Percentiles rank a stretch among this genome's conserved stretches.
Evolutionary conservation across 2,329 filamentous ascomycete genomes (phyloP).

Genomic region (Penicillium sp.): DNA sequence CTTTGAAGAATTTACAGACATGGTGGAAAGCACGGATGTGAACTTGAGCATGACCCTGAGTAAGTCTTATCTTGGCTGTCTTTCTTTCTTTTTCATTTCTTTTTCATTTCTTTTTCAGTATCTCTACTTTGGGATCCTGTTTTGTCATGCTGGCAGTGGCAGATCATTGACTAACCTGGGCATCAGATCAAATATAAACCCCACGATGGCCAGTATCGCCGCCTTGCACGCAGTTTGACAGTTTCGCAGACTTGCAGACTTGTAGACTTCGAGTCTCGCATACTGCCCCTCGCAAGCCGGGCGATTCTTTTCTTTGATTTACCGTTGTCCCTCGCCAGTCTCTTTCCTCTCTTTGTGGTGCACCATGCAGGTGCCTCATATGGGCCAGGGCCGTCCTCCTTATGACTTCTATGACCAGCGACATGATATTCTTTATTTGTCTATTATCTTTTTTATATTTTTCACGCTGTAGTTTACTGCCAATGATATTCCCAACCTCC

Average conservation of each 20-base stretch:
- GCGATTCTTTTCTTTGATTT: too few species aligned
- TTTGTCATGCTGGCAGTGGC: background rate
- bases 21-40: conserved; percentile 92
- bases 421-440: conserved; percentile 19
- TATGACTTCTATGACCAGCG: conserved; percentile 32
- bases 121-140: background rate
- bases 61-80: conserved; percentile 39
- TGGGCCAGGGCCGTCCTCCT: background rate
- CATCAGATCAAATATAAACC: conserved; percentile 26
- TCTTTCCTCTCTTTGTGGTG: background rate
- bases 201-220: background rate
- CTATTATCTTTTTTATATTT: background rate
- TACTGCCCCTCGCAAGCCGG: too few species aligned
- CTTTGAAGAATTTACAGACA: conserved; percentile 98
- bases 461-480: conserved; percentile 23
- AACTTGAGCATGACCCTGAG: conserved; percentile 71
- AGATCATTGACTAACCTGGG: conserved; percentile 9
- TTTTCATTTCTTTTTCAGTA: too few species aligned
- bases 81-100: background rate
- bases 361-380: conserved; percentile 1
- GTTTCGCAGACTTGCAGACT: too few species aligned
- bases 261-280: too few species aligned
- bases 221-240: background rate
- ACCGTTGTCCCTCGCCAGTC: background rate
- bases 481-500: conserved; percentile 10